Base-by-base conservation (phyloP, 768 basidiomycete genomes). In the Suillus fuscotomentosus region DNA sequence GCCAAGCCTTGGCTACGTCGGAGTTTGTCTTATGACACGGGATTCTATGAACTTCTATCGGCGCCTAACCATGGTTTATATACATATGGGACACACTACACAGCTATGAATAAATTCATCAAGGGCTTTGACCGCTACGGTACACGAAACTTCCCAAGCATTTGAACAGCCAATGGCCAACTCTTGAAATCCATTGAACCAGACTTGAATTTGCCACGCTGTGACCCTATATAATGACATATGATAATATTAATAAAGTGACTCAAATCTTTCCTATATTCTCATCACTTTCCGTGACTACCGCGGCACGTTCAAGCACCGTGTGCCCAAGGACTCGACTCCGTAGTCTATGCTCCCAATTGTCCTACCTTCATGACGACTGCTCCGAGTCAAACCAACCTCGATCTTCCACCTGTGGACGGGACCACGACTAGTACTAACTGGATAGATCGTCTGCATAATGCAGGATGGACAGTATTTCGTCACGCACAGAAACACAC, bases 401-500 rank as follows among this genome's bases (percentile, higher is more conserved):
- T 24, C 2, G 55, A 57, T 5, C 14, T 17, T 38, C 50, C 27
- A 61, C 14, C 61, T n/a, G 15, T 0, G 3, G 34, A 3, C 20
- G 11, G 27, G 31, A 41, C 42, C 11, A 41, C 63, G 22, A n/a
- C 31, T 11, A 24, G 31, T 22, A n/a, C 50, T 34, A 56, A 51
- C 34, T 76, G 76, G 75, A 65, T 67, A 45, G 50, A 64, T 10
- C 67, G 51, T 13, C 41, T 76, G 38, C 60, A 70, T 36, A 62
- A 57, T 53, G 70, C 72, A n/a, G 76, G 71, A 22, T 66, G 65
- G 66, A 71, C 71, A 13, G 66, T 83, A 27, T 71, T 78, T 53
- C 80, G 81, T 68, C 90, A 92, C 72, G 77, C 81, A 34, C 82
- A 78, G 62, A 87, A 81, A 69, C 91, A 92, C 72, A 84, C 86